Percentiles rank a stretch among this genome's conserved stretches.
Evolutionary conservation across 495 filamentous ascomycete genomes (phyloP).

Genomic region (Cudoniella acicularis): DNA sequence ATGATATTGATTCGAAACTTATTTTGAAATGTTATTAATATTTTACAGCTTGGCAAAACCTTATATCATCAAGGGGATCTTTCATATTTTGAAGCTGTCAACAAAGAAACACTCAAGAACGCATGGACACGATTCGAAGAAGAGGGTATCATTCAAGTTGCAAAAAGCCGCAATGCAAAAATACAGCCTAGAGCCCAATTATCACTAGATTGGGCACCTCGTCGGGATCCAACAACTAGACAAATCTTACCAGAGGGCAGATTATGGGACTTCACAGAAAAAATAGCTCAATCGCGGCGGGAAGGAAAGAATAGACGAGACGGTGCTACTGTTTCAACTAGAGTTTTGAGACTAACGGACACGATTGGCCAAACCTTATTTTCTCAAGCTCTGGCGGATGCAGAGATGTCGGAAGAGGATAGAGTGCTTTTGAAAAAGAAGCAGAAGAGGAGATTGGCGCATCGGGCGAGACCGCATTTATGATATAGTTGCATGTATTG

Average conservation of each 20-base stretch:
- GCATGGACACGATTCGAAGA: slow-evolving; percentile 84
- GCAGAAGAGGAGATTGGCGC: slow-evolving; percentile 35
- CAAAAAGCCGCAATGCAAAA: slow-evolving; percentile 58
- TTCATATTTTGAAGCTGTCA: slow-evolving; percentile 95
- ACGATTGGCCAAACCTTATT: slow-evolving; percentile 46
- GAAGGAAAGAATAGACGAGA: slow-evolving; percentile 96
- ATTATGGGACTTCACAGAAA: slow-evolving; percentile 87
- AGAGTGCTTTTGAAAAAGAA: slow-evolving; percentile 26
- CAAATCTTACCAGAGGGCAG: slow-evolving; percentile 63
- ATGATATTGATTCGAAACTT: slow-evolving; percentile 26
- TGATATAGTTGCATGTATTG: slow-evolving; percentile 20
- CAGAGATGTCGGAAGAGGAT: slow-evolving; percentile 22
- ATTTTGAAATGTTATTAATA: slow-evolving; percentile 21
- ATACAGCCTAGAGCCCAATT: slow-evolving; percentile 59
- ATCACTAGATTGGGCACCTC: slow-evolving; percentile 73
- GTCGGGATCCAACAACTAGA: slow-evolving; percentile 52
- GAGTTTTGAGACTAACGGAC: slow-evolving; percentile 57
- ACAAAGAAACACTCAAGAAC: slow-evolving; percentile 95
- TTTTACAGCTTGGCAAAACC: slow-evolving; percentile 79
- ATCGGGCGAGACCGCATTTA: slow-evolving; percentile 46
- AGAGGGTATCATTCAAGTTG: slow-evolving; percentile 78
- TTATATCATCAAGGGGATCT: slow-evolving; percentile 96
- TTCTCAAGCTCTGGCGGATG: slow-evolving; percentile 30
- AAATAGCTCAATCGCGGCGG: slow-evolving; percentile 73
- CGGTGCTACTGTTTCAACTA: slow-evolving; percentile 78